phyloP scores from a whole-genome alignment of 192 early-diverging fungal genomes.

The Entomortierella chlamydospora region DNA sequence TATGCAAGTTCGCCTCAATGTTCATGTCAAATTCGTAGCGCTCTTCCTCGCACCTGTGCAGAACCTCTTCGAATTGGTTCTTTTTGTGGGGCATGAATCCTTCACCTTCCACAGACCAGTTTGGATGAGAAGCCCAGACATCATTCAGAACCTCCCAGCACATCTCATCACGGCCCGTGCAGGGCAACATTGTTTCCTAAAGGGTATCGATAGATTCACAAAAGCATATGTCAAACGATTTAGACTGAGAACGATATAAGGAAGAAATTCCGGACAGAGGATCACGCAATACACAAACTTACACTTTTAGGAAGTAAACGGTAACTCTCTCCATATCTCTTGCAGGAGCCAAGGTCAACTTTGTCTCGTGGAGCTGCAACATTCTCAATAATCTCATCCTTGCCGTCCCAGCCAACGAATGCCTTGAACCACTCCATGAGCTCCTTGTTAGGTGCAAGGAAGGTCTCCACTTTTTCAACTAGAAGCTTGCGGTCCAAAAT shows the following conservation, averaged over 20 bases:
- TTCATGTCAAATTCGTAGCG: slow-evolving; percentile 95
- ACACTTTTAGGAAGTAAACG: slow-evolving; percentile 72
- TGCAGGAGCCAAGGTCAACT: slow-evolving; percentile 70
- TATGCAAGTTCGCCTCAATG: slow-evolving; percentile 93
- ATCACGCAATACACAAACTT: slow-evolving; percentile 25
- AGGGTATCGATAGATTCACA: not conserved
- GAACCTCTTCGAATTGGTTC: slow-evolving; percentile 92
- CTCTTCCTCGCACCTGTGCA: slow-evolving; percentile 97
- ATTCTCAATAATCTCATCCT: slow-evolving; percentile 74
- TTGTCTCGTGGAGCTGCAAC: slow-evolving; percentile 69
- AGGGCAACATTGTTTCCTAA: slow-evolving; percentile 68
- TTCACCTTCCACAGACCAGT: slow-evolving; percentile 90
- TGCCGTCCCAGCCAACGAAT: slow-evolving; percentile 85
- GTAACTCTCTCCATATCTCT: slow-evolving; percentile 80
- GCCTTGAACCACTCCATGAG: slow-evolving; percentile 96
- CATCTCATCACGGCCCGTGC: slow-evolving; percentile 94
- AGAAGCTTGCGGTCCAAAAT: slow-evolving; percentile 87
- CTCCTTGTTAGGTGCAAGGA: slow-evolving; percentile 84
- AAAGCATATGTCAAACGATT: not conserved
- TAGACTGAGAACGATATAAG: not conserved
- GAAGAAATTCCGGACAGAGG: not conserved
- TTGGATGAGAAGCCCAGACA: slow-evolving; percentile 94
- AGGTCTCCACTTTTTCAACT: slow-evolving; percentile 87
- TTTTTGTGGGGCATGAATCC: slow-evolving; percentile 93
- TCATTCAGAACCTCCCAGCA: slow-evolving; percentile 97